Base-by-base conservation (phyloP, 2,329 filamentous ascomycete species). In the Cladosporium sp. region DNA sequence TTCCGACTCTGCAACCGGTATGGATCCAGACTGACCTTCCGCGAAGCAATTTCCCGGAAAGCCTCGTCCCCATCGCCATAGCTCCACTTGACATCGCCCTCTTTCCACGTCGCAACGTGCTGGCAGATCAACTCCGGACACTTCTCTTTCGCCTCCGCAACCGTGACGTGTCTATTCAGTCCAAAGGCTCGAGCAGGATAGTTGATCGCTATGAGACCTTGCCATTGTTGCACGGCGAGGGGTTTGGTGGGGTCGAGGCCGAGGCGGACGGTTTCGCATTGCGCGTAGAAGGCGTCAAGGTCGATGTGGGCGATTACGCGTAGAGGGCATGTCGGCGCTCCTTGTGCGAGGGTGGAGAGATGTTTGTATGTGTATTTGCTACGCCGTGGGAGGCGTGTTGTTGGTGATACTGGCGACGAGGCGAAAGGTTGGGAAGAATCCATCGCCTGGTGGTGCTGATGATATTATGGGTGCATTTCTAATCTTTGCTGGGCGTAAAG, bases 11-110 rank as follows among this genome's bases (percentile, higher is more conserved):
- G 87, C 34, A 92, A 83, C 41, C 95, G 87, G 78, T 98, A 99
- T 11, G 93, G 92, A 77, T 99, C 95, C 47, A 99, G 82, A 7
- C 92, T 96, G 44, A 98, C 95, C 79, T 99, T 99, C 77, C 97
- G 91, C 36, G 90, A 93, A 47, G 87, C 88, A 71, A 97, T 95
- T 72, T 92, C 88, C 74, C 86, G 87, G 64, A 87, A 88, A 11
- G 92, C 90, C 76, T 96, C 92, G 34, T 92, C 87, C 2, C 51
- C 61, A 26, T 64, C 61, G 65, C 91, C 89, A 76, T 99, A 99
- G 12, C 89, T 91, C 95, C 95, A 99, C 74, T 87, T 91, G 71
- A 91, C 90, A 69, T 97, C 92, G 0, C 94, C 94, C 77, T 96
- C 93, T 73, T 91, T 89, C 89, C 93, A 98, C 5, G 93, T 98